Evolutionary conservation across 2,329 filamentous ascomycete genomes (phyloP), one percentile per base, ranked within the genome.

Genomic region (Stachybotrys chlorohalonatus): DNA sequence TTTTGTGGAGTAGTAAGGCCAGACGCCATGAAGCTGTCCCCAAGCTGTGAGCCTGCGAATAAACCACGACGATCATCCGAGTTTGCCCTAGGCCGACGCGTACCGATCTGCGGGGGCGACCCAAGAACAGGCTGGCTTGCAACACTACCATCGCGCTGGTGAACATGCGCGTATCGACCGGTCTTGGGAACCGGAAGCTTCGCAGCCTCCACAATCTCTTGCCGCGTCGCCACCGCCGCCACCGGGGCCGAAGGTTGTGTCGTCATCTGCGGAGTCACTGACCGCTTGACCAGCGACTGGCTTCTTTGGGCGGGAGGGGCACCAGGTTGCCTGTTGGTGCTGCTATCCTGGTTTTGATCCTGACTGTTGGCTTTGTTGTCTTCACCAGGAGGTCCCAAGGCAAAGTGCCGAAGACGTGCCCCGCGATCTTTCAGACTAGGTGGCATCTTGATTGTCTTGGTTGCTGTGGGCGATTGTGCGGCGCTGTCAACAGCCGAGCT

Each of bases 1-100:
- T 68, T 70, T 15, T 62, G 63, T 13, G 70, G 70, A 13, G 70
- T 71, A 11, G 70, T 70, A 5, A 70, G 58, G 7, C 69, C 67
- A 31, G 70, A 73, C 17, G 68, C 65, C 69, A 73, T 70, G 47
- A 73, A 73, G 49, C 64, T 65, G 9, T 73, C 70, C 11, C 68
- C 69, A 6, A 73, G 65, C 55, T 73, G 69, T 5, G 70, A 73
- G 6, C 70, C 70, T 31, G 63, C 66, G 47, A 73, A 73, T n/a
- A 72, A 55, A 9, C 64, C 65, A 15, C 58, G 58, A 46, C 56
- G 55, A 56, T 60, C 56, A 52, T 58, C 53, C 31, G 59, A 55
- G 45, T 51, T 54, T 11, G 45, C 51, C 49, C 54, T 59, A 36
- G 56, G 52, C 45, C 58, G 60, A 13, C 55, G 58, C 16, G 63